Percentiles rank a stretch among this genome's conserved stretches.
phyloP scores from a whole-genome alignment of 1,139 yeast species.

The Eremothecium gossypii region DNA sequence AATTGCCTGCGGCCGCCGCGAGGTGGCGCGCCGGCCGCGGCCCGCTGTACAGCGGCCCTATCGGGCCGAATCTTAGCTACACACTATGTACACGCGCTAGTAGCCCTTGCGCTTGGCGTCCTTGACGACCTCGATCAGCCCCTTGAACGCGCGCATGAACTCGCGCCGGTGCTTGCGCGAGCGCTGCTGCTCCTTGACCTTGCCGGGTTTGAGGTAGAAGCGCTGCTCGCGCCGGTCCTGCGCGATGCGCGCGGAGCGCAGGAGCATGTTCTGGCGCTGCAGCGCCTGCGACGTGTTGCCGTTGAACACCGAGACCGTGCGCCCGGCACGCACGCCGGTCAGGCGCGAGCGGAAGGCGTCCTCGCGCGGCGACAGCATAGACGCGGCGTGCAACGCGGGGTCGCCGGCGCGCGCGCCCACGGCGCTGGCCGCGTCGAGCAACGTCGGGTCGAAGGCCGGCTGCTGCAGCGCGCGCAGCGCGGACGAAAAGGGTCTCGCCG shows the following conservation, averaged over 20 bases:
- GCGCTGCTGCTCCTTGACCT: constrained; percentile 35
- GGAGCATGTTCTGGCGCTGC: constrained; percentile 29
- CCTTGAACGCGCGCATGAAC: constrained; percentile 40
- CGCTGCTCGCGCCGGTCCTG: constrained; percentile 34
- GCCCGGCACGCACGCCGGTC: constrained; percentile 40
- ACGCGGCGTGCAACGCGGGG: neutral
- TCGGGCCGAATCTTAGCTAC: no score
- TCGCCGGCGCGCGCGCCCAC: neutral
- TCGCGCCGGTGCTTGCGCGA: constrained; percentile 38
- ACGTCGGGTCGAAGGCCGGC: constrained; percentile 1
- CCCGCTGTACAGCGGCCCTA: no score
- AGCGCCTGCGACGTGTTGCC: constrained; percentile 33
- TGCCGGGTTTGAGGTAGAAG: constrained; percentile 41
- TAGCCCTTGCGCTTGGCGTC: constrained; percentile 50
- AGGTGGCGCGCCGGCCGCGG: no score
- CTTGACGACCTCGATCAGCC: constrained; percentile 38
- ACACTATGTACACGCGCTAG: constrained; percentile 12
- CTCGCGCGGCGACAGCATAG: constrained; percentile 14
- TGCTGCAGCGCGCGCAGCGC: neutral
- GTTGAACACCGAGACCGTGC: constrained; percentile 34
- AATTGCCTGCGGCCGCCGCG: no score
- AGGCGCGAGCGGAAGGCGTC: constrained; percentile 26
- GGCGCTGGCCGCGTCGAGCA: neutral
- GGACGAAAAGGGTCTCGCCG: constrained; percentile 1
- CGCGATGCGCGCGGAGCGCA: constrained; percentile 33